phyloP scores from a whole-genome alignment of 2,329 filamentous ascomycete species.

The Ophiostoma montium region DNA sequence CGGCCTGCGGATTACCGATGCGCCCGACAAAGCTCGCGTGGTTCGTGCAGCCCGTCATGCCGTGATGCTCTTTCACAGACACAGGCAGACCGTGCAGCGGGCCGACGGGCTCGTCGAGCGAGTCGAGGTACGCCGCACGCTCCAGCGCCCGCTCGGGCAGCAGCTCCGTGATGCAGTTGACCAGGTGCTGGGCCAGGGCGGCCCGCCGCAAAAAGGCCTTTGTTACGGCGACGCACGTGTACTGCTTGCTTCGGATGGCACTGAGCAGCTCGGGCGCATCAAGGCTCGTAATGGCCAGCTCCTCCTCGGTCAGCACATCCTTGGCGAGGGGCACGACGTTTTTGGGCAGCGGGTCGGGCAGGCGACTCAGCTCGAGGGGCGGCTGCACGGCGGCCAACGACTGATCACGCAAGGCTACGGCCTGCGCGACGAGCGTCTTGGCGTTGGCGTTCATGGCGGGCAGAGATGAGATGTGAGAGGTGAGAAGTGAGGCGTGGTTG shows the following conservation, averaged over 20 bases:
- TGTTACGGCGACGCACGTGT: not conserved
- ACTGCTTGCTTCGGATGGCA: not conserved
- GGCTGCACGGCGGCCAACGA: slow-evolving; percentile 1
- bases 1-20: not conserved
- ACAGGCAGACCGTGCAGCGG: slow-evolving; percentile 29
- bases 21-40: not conserved
- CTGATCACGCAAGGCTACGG: not conserved
- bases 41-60: not conserved
- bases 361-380: not conserved
- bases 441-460: not conserved
- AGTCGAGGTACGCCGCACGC: slow-evolving; percentile 20
- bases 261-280: not conserved
- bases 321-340: slow-evolving; percentile 1
- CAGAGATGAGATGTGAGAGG: no score
- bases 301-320: not conserved
- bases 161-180: slow-evolving; percentile 25
- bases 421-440: not conserved
- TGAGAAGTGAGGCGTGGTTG: no score
- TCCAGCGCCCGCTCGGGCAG: slow-evolving; percentile 20
- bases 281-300: not conserved
- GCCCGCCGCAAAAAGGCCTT: slow-evolving; percentile 2
- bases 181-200: slow-evolving; percentile 7
- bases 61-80: slow-evolving; percentile 18
- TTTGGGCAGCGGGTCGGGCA: not conserved
- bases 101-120: slow-evolving; percentile 19